Evolutionary conservation across 1,284 basidiomycete genomes (phyloP).

Genomic region (Puccinia brachypodii): DNA sequence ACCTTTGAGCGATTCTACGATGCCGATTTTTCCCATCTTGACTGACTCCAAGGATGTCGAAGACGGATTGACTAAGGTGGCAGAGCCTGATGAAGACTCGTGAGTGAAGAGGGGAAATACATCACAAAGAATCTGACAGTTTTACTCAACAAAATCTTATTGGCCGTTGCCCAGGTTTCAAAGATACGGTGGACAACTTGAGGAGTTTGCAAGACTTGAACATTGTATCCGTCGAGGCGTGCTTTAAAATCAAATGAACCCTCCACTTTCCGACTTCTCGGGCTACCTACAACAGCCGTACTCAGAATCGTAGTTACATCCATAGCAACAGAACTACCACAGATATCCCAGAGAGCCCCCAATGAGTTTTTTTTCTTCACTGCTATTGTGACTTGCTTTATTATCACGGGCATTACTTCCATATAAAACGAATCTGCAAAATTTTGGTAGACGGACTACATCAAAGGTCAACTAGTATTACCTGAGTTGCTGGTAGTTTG

Average conservation of each 20-base stretch:
- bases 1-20: constrained; percentile 11
- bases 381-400: not conserved
- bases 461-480: not conserved
- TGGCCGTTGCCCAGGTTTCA: not conserved
- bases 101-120: constrained; percentile 1
- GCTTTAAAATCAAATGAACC: constrained; percentile 3
- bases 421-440: not conserved
- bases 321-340: not conserved
- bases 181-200: constrained; percentile 38
- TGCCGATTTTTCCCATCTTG: constrained; percentile 1
- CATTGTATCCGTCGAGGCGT: constrained; percentile 20
- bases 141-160: not conserved
- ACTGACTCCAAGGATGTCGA: constrained; percentile 25
- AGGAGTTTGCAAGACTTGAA: constrained; percentile 41
- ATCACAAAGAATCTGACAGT: not conserved
- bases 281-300: not conserved
- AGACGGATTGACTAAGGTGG: constrained; percentile 20
- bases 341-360: not conserved
- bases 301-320: not conserved
- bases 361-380: not conserved
- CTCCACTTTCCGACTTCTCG: not conserved
- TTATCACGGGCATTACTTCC: not conserved
- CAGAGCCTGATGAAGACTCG: constrained; percentile 42
- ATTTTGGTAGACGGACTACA: not conserved
- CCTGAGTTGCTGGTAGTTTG: not conserved